These are phyloP conservation scores for Phytophthora tentaculata DNA, from an alignment of 352 stramenopile genomes.

Conservation along the genomic window DNA sequence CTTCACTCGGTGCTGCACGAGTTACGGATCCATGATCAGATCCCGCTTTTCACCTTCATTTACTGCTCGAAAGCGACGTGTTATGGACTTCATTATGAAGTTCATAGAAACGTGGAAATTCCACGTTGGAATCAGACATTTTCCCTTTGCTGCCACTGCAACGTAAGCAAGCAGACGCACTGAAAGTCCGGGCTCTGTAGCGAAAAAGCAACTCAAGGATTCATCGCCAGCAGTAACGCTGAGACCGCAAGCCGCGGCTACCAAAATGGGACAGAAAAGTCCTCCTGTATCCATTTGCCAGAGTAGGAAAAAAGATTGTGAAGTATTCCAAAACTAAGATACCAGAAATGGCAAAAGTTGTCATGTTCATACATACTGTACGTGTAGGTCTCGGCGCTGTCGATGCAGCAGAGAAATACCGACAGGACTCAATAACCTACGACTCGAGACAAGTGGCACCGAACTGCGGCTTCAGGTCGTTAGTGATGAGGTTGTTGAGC, in stretches of 20 bases:
- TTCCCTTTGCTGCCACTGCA: background rate
- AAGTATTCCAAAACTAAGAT: constrained; percentile 36
- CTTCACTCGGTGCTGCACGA: constrained; percentile 19
- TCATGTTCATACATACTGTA: too few species aligned
- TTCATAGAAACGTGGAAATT: too few species aligned
- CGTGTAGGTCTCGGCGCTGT: too few species aligned
- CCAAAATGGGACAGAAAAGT: constrained; percentile 24
- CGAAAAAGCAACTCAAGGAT: constrained; percentile 14
- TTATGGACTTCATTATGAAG: constrained; percentile 16
- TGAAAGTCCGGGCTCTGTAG: constrained; percentile 23
- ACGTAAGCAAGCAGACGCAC: constrained; percentile 32
- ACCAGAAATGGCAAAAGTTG: constrained; percentile 21
- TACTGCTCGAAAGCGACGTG: constrained; percentile 33
- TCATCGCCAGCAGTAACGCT: constrained; percentile 13
- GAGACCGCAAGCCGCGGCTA: constrained; percentile 17
- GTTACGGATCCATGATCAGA: constrained; percentile 25
- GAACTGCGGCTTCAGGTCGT: constrained; percentile 46
- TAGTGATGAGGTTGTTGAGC: constrained; percentile 56
- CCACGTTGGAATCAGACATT: constrained; percentile 33
- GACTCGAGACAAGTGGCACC: constrained; percentile 49
- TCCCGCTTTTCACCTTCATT: constrained; percentile 3
- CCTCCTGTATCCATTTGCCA: background rate
- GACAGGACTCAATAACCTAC: constrained; percentile 7
- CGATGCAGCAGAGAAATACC: background rate
- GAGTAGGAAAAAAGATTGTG: constrained; percentile 10